Percentiles rank a stretch among this genome's conserved stretches.
Conservation (phyloP, 139 green algal species). For the Micractinium sp. region DNA sequence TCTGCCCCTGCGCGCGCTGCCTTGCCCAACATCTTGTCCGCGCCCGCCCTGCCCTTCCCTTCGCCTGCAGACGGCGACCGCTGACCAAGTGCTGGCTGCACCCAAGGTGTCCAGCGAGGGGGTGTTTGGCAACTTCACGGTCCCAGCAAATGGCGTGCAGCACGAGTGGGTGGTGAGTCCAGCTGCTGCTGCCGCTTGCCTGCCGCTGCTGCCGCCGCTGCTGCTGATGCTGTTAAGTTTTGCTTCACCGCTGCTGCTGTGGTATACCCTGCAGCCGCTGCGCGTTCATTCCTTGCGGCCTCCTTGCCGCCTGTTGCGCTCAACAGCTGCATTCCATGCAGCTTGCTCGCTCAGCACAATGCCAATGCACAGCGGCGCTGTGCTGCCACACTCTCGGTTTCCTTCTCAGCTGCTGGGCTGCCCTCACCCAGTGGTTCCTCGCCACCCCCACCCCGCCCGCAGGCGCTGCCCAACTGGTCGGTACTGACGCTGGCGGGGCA, state of each 20-base stretch:
- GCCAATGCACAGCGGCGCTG: too few species aligned
- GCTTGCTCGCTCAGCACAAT: not conserved
- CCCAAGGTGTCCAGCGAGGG: constrained; percentile 59
- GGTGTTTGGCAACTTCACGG: constrained; percentile 69
- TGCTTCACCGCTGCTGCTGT: too few species aligned
- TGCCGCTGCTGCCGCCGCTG: not conserved
- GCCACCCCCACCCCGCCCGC: not conserved
- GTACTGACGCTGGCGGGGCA: constrained; percentile 61
- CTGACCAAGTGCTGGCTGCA: constrained; percentile 44
- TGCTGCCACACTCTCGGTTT: too few species aligned
- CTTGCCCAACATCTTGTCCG: not conserved
- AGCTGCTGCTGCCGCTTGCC: not conserved
- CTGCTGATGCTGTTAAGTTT: too few species aligned
- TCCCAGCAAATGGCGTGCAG: constrained; percentile 7
- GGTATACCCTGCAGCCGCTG: too few species aligned
- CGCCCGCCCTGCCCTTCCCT: not conserved
- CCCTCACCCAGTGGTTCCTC: not conserved
- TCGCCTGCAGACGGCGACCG: not conserved
- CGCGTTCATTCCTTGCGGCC: too few species aligned
- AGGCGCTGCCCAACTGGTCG: constrained; percentile 77
- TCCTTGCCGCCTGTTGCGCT: too few species aligned
- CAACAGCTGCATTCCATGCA: too few species aligned
- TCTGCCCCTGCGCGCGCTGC: not conserved
- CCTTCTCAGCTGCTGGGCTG: not conserved
- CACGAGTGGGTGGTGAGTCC: constrained; percentile 62